These are phyloP conservation scores for Parathielavia hyrcaniae DNA, from an alignment of 495 filamentous ascomycete species.

Conservation along the genomic window DNA sequence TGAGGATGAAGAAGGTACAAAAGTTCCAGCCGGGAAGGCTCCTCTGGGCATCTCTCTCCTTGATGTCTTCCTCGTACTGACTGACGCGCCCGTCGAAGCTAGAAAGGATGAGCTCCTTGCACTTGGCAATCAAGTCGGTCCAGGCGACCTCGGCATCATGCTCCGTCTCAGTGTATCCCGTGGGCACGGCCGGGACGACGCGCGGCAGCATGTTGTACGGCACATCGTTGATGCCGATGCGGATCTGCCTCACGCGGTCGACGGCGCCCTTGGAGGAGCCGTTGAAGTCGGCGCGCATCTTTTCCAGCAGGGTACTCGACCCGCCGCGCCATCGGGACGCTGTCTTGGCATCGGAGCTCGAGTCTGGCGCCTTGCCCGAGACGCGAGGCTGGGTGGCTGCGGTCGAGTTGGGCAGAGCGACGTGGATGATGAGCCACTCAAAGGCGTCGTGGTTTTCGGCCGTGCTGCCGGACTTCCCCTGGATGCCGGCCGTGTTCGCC, in stretches of 20 bases:
- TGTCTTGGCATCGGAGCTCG: conserved; percentile 39
- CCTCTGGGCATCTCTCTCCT: conserved; percentile 84
- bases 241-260: conserved; percentile 81
- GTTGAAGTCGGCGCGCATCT: conserved; percentile 88
- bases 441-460: conserved; percentile 87
- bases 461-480: conserved; percentile 42
- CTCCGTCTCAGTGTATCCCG: conserved; percentile 55
- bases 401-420: conserved; percentile 73
- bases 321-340: conserved; percentile 69
- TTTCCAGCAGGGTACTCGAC: conserved; percentile 77
- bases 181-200: conserved; percentile 51
- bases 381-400: conserved; percentile 63
- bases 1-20: conserved; percentile 96
- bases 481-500: conserved; percentile 54
- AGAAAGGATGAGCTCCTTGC: conserved; percentile 78
- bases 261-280: conserved; percentile 66
- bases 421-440: conserved; percentile 92
- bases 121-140: conserved; percentile 76
- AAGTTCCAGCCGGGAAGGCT: conserved; percentile 95
- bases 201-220: conserved; percentile 51
- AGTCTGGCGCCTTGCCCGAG: conserved; percentile 34
- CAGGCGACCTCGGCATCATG: conserved; percentile 67
- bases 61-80: conserved; percentile 96
- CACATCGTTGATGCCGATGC: conserved; percentile 60
- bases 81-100: conserved; percentile 87